These are phyloP conservation scores for Aspergillus novoparasiticus DNA, from an alignment of 2,329 filamentous ascomycete genomes.

Conservation along the genomic window DNA sequence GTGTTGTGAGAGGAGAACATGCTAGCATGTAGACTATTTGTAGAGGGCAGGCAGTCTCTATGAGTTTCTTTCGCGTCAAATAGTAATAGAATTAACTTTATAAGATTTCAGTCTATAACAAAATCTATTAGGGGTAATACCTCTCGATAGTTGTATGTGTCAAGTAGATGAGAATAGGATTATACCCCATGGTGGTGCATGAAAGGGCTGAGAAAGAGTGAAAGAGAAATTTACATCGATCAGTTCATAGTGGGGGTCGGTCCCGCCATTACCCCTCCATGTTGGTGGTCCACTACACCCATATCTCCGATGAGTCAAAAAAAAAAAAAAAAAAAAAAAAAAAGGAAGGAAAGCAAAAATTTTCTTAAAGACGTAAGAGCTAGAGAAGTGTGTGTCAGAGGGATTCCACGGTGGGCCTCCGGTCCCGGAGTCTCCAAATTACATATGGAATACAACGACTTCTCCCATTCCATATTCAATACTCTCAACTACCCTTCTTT, in stretches of 20 bases:
- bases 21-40: neutral
- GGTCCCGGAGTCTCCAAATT: constrained; percentile 15
- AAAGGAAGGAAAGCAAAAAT: no score
- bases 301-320: neutral
- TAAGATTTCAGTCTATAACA: neutral
- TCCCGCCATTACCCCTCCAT: constrained; percentile 6
- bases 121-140: neutral
- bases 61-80: neutral
- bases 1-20: neutral
- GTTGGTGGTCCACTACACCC: neutral
- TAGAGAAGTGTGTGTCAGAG: neutral
- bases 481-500: neutral
- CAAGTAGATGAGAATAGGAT: neutral
- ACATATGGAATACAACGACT: neutral
- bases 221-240: neutral
- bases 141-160: neutral
- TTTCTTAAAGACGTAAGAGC: neutral
- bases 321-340: neutral
- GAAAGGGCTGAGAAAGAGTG: neutral
- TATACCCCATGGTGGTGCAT: neutral
- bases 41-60: neutral
- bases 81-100: neutral
- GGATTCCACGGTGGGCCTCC: constrained; percentile 5
- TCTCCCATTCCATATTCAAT: neutral
- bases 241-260: neutral